phyloP scores from a whole-genome alignment of 2,329 filamentous ascomycete species.

The Cercospora sojina region DNA sequence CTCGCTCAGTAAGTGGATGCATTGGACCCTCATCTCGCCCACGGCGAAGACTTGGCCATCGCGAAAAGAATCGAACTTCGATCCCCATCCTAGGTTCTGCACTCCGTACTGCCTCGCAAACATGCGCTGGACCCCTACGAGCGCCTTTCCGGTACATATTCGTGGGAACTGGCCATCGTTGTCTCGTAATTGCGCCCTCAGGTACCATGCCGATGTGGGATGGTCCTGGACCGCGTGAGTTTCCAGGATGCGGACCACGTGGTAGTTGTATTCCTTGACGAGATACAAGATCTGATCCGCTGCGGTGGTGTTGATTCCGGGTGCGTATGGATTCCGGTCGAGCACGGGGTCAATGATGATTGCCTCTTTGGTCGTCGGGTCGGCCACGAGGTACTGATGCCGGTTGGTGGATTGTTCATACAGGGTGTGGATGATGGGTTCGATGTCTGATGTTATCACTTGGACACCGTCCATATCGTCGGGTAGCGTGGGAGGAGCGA shows the following conservation, averaged over 20 bases:
- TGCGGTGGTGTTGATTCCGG: slow-evolving; percentile 49
- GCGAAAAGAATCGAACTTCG: slow-evolving; percentile 56
- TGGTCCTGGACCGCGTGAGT: slow-evolving; percentile 64
- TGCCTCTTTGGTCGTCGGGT: slow-evolving; percentile 50
- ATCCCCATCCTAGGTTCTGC: slow-evolving; percentile 43
- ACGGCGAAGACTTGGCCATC: slow-evolving; percentile 57
- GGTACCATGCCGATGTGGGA: slow-evolving; percentile 58
- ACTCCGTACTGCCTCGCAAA: slow-evolving; percentile 55
- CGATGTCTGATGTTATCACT: slow-evolving; percentile 14
- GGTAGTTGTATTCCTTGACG: slow-evolving; percentile 49
- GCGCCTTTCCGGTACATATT: slow-evolving; percentile 58
- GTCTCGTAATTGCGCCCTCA: slow-evolving; percentile 49
- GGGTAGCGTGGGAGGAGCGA: not conserved
- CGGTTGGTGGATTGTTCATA: slow-evolving; percentile 50
- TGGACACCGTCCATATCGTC: slow-evolving; percentile 10
- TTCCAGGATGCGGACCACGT: slow-evolving; percentile 56
- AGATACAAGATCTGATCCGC: slow-evolving; percentile 55
- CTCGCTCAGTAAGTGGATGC: slow-evolving; percentile 59
- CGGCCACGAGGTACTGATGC: slow-evolving; percentile 62
- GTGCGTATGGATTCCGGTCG: slow-evolving; percentile 47
- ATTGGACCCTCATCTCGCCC: slow-evolving; percentile 48
- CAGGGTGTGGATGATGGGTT: slow-evolving; percentile 34
- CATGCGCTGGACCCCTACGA: slow-evolving; percentile 51
- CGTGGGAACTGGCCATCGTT: slow-evolving; percentile 41
- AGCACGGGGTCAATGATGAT: slow-evolving; percentile 64